phyloP scores from a whole-genome alignment of 2,329 filamentous ascomycete species.

The Colletotrichum magnum region DNA sequence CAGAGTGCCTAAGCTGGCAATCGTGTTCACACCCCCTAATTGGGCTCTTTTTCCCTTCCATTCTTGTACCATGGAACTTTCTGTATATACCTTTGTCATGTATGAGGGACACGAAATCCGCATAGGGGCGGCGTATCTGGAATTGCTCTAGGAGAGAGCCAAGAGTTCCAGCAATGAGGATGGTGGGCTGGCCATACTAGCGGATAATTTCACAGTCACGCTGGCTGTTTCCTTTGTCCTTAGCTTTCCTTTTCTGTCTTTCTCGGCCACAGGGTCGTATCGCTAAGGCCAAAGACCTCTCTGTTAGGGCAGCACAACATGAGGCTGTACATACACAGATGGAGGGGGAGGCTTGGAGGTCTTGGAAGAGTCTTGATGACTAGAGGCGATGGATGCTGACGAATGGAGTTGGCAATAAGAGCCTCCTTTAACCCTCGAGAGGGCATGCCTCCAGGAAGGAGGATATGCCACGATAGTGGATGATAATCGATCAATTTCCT shows the following conservation, averaged over 20 bases:
- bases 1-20: constrained; percentile 48
- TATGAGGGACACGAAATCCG: constrained; percentile 41
- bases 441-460: not conserved
- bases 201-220: constrained; percentile 36
- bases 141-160: constrained; percentile 31
- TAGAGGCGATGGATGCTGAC: constrained; percentile 34
- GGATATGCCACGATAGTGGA: constrained; percentile 26
- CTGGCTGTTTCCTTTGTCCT: constrained; percentile 39
- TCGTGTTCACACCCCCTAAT: constrained; percentile 8
- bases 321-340: constrained; percentile 18
- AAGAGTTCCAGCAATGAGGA: constrained; percentile 27
- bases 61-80: constrained; percentile 41
- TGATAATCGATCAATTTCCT: constrained; percentile 37
- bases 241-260: constrained; percentile 7
- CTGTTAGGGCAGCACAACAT: constrained; percentile 10
- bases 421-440: not conserved
- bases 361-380: constrained; percentile 30
- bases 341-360: constrained; percentile 12
- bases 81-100: constrained; percentile 42
- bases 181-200: constrained; percentile 36
- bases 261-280: not conserved
- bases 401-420: constrained; percentile 34
- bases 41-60: constrained; percentile 24
- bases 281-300: constrained; percentile 5
- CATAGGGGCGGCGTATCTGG: constrained; percentile 41